A percentile compares a stretch with the other conserved stretches of the same genome.
These are phyloP conservation scores for Saccharum spontaneum DNA, from an alignment of 176 grass and related monocot genomes.

Conservation along the genomic window DNA sequence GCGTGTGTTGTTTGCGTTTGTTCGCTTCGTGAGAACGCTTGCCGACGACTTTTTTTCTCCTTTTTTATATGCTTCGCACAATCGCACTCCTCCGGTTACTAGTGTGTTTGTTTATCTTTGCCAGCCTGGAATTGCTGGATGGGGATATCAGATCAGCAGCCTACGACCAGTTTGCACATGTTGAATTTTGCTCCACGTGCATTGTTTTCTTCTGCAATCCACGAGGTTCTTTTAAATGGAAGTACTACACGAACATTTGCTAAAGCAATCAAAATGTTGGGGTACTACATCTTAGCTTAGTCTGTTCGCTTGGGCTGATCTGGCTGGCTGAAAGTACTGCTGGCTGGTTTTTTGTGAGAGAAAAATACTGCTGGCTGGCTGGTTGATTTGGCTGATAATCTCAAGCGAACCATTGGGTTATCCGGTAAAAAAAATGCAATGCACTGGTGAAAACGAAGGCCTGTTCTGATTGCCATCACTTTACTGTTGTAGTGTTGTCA, in stretches of 20 bases:
- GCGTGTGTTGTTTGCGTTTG: not conserved
- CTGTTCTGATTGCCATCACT: not conserved
- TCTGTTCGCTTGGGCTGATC: no score
- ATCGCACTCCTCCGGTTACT: not conserved
- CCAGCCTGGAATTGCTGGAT: not conserved
- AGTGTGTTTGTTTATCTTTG: not conserved
- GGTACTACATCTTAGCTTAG: not conserved
- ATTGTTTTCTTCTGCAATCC: not conserved
- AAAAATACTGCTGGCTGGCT: no score
- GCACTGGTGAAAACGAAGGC: no score
- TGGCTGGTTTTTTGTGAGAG: no score
- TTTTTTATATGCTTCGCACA: not conserved
- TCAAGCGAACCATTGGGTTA: no score
- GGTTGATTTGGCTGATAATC: no score
- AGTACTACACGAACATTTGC: not conserved
- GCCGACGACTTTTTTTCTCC: slow-evolving; percentile 32
- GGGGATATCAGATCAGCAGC: no score
- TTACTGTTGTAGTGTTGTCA: not conserved
- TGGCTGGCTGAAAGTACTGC: no score
- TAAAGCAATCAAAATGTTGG: not conserved
- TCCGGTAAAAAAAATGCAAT: no score
- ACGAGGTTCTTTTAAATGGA: not conserved
- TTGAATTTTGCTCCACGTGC: no score
- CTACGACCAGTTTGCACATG: no score
- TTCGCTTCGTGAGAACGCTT: slow-evolving; percentile 27